Evolutionary conservation across 73 alveolate species (phyloP), one percentile per base, ranked within the genome.

Genomic region (Diophrys sp.): DNA sequence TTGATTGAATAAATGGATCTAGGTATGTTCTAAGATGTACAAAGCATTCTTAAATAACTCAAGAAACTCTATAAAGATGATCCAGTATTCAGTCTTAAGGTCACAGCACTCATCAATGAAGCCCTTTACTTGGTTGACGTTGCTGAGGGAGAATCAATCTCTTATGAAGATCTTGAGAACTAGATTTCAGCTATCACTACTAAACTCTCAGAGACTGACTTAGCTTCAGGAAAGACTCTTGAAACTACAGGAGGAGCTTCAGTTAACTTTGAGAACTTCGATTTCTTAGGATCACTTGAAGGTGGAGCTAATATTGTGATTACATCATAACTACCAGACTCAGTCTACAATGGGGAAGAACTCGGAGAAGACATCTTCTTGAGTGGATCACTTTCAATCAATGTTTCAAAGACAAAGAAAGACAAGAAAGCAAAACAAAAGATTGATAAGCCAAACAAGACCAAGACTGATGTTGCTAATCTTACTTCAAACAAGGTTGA

Each of bases 191-290:
- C 62, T 44, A 44, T 11, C 5, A 18, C 5, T 44, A 18, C 62
- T 18, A 44, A 11, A 18, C 62, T 44, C 62, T 44, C 18, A 18
- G 18, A 44, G 5, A 44, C 5, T 44, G 18, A 44, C 62, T 44
- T 44, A 5, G n/a, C n/a, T n/a, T n/a, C n/a, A n/a, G n/a, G n/a
- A n/a, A n/a, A n/a, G n/a, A n/a, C n/a, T n/a, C n/a, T n/a, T n/a
- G n/a, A n/a, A n/a, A n/a, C n/a, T n/a, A n/a, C 62, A 44, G 62
- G 62, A 44, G 62, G 62, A 44, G 62, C n/a, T 11, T 44, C 62
- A 44, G 62, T 44, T 18, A 44, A 44, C 18, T n/a, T n/a, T n/a
- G n/a, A n/a, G n/a, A n/a, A n/a, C 62, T 44, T 18, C 62, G n/a
- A 44, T 11, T 5, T 18, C n/a, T 5, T 11, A 11, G 62, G 62